These are phyloP conservation scores for Lecanicillium sp. DNA, from an alignment of 2,329 filamentous ascomycete genomes.

Conservation along the genomic window DNA sequence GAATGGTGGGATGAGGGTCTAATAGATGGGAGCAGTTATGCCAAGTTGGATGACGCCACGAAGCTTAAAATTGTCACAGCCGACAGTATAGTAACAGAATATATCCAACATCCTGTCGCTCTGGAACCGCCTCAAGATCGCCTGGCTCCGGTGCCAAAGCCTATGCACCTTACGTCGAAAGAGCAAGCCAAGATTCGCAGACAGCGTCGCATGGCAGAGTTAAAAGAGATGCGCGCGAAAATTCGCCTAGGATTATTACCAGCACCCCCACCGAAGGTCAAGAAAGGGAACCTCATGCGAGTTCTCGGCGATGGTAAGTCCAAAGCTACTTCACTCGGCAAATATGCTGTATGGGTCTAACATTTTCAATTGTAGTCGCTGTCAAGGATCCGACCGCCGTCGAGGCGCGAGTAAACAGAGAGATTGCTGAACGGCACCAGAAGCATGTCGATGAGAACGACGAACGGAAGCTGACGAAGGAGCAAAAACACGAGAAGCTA, in stretches of 20 bases:
- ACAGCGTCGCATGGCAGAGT: constrained; percentile 81
- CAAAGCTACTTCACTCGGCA: not conserved
- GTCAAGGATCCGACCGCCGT: constrained; percentile 97
- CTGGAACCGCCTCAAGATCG: constrained; percentile 89
- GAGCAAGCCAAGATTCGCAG: constrained; percentile 88
- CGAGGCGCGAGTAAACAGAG: constrained; percentile 84
- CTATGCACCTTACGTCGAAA: constrained; percentile 84
- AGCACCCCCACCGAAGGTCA: constrained; percentile 89
- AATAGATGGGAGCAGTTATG: constrained; percentile 66
- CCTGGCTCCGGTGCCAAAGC: constrained; percentile 67
- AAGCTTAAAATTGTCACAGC: constrained; percentile 65
- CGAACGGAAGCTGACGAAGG: constrained; percentile 79
- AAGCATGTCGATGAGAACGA: constrained; percentile 74
- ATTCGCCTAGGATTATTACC: constrained; percentile 84
- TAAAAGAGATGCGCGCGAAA: constrained; percentile 96
- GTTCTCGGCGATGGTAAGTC: constrained; percentile 73
- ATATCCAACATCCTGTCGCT: constrained; percentile 87
- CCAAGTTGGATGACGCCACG: constrained; percentile 53
- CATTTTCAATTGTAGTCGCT: constrained; percentile 28
- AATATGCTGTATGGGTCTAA: constrained; percentile 12
- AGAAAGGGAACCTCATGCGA: constrained; percentile 95
- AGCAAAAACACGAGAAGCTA: constrained; percentile 79
- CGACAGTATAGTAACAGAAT: constrained; percentile 84
- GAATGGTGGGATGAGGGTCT: constrained; percentile 98
- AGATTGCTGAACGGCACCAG: constrained; percentile 79